Base-by-base conservation (phyloP, 805 yeast species). In the Saturnispora saitoi region DNA sequence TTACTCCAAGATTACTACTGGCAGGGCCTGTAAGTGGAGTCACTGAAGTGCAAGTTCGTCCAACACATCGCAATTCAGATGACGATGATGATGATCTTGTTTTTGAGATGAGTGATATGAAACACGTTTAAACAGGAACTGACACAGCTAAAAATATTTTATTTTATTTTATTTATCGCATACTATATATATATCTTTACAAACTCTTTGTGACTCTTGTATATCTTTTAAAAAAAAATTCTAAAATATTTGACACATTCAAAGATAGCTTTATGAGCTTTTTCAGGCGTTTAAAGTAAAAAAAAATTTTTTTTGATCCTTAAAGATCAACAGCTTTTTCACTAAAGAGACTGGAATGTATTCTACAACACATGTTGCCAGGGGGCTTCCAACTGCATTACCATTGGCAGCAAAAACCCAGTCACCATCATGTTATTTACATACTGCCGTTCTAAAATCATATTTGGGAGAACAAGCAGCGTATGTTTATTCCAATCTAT, bases 91-190 rank as follows among this genome's bases (percentile, higher is more conserved):
- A 52, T 14, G 55, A 81, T 45, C 65, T 83, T 51, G 66, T 83
- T 43, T 83, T 83, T 62, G 77, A 85, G 28, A 82, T 83, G 88
- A 82, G 87, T 59, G 88, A 82, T 57, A 81, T 82, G 86, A 78
- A 46, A 29, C 36, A 46, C 19, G 24, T 19, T 15, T 14, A 31
- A 10, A 32, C 17, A 10, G 29, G 41, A 8, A 36, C 15, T 17
- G 36, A 11, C 36, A 32, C 36, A 6, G 10, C 22, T 17, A 17
- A n/a, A n/a, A n/a, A n/a, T n/a, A 20, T 17, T 12, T 8, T 17
- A 22, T 15, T 19, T 34, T 34, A 19, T 34, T 34, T 34, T 34
- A 19, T 34, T 9, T 4, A 15, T 34, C 15, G 38, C 38, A 34
- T 34, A 34, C 19, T 34, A 34, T 34, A 34, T 34, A 17, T 32